A percentile compares a stretch with the other conserved stretches of the same genome.
Conservation (phyloP, 225 moss, liverwort and hornwort genomes). For the Neckera pumila region DNA sequence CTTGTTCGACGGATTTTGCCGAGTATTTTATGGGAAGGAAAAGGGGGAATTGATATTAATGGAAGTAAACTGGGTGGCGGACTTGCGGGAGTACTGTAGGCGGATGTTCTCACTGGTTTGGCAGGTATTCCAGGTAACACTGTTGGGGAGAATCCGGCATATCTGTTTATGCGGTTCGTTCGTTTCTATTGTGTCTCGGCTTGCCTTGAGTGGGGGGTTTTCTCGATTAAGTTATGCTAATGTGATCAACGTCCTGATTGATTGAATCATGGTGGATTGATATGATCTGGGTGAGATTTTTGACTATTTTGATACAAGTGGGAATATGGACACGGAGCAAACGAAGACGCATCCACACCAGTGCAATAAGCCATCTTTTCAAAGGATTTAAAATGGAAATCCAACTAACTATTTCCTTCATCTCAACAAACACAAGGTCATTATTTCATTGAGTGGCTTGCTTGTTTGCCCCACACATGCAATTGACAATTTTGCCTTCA, state of each 20-base stretch:
- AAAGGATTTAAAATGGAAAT: too few species aligned
- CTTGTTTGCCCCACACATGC: not conserved
- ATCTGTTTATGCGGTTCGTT: not conserved
- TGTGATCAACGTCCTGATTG: not conserved
- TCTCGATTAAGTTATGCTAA: not conserved
- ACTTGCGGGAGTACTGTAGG: not conserved
- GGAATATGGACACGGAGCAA: not conserved
- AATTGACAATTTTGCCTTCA: not conserved
- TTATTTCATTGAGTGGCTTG: not conserved
- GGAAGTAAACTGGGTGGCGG: not conserved
- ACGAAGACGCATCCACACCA: too few species aligned
- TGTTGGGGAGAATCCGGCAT: not conserved
- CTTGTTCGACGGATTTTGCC: not conserved
- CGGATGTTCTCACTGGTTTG: not conserved
- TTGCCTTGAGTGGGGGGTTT: not conserved
- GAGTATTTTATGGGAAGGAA: not conserved
- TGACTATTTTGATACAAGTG: not conserved
- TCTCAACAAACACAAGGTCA: not conserved
- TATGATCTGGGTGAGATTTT: not conserved
- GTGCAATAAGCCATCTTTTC: too few species aligned
- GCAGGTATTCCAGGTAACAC: conserved; percentile 10
- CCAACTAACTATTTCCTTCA: not conserved
- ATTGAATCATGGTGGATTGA: not conserved
- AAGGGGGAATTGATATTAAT: not conserved
- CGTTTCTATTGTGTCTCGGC: not conserved